Base-by-base conservation (phyloP, 2,329 filamentous ascomycete genomes). In the Ophiosphaerella korrae region DNA sequence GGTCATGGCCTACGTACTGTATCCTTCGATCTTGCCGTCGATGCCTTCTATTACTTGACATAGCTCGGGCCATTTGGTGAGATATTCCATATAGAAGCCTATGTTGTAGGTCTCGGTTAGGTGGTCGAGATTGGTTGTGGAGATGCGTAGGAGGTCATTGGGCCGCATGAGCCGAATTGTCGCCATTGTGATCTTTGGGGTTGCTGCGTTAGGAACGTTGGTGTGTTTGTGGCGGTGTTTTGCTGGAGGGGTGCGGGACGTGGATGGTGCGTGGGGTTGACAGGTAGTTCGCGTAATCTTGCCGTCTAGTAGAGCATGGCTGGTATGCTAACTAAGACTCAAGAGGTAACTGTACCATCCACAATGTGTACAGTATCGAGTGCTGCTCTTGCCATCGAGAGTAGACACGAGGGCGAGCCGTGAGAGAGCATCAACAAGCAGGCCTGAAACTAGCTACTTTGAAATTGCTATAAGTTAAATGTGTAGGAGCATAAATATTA, bases 91-190 rank as follows among this genome's bases (percentile, higher is more conserved):
- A 78, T 99, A 99, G 79, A 97, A 99, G 56, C 86, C 85, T 59
- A 96, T 84, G 73, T 96, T 92, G 78, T 97, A 99, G 49, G 95
- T 97, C 78, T 99, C 94, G n/a, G 94, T 97, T 55, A 97, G 82
- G 35, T 90, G 90, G 71, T 99, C 94, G 55, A 99, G 87, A 72
- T 99, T 99, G 76, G 92, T 96, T 60, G 92, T 87, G 62, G 95
- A 96, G 75, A 97, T 88, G 62, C 87, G 88, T 76, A 96, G 86
- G 55, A 97, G 82, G 74, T 99, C 94, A 5, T 58, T 53, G 7
- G 61, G 58, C 16, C 58, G 62, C 71, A 97, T 96, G 62, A 89
- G 86, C 45, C 92, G 88, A 69, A 97, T 89, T 47, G 88, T 89
- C 48, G 88, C 88, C 91, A 95, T 95, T 21, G 26, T 29, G 7